phyloP scores from a whole-genome alignment of 1,139 yeast species.

The Candida sp. region DNA sequence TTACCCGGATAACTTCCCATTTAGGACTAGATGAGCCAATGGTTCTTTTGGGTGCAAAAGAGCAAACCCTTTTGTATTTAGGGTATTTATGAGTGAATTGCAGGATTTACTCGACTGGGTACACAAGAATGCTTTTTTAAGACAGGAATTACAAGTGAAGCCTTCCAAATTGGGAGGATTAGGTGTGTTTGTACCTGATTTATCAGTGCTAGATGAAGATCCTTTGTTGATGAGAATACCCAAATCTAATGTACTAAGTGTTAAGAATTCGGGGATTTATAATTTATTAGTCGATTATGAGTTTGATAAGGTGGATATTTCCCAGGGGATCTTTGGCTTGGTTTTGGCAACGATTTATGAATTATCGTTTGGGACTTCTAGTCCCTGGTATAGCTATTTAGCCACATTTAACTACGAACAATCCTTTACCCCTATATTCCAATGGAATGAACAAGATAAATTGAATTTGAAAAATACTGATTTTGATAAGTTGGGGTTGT shows the following conservation, averaged over 20 bases:
- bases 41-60: background rate
- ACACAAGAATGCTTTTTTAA: conserved; percentile 47
- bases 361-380: conserved; percentile 38
- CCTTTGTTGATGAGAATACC: conserved; percentile 41
- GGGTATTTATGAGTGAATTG: background rate
- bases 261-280: conserved; percentile 61
- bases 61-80: too few species aligned
- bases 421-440: conserved; percentile 48
- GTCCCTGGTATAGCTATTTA: conserved; percentile 79
- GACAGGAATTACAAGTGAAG: conserved; percentile 42
- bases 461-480: conserved; percentile 61
- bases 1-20: background rate
- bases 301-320: conserved; percentile 20
- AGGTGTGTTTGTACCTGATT: conserved; percentile 54
- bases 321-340: conserved; percentile 59
- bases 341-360: conserved; percentile 75
- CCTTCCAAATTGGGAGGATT: conserved; percentile 60
- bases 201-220: conserved; percentile 23
- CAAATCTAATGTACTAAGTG: conserved; percentile 51
- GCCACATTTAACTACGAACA: conserved; percentile 45
- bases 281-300: conserved; percentile 59
- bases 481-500: conserved; percentile 58
- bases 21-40: conserved; percentile 2
- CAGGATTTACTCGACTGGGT: conserved; percentile 38
- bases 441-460: conserved; percentile 58